Percentiles rank a stretch among this genome's conserved stretches.
phyloP scores from a whole-genome alignment of 768 basidiomycete species.

The Xanthoconium stramineum region DNA sequence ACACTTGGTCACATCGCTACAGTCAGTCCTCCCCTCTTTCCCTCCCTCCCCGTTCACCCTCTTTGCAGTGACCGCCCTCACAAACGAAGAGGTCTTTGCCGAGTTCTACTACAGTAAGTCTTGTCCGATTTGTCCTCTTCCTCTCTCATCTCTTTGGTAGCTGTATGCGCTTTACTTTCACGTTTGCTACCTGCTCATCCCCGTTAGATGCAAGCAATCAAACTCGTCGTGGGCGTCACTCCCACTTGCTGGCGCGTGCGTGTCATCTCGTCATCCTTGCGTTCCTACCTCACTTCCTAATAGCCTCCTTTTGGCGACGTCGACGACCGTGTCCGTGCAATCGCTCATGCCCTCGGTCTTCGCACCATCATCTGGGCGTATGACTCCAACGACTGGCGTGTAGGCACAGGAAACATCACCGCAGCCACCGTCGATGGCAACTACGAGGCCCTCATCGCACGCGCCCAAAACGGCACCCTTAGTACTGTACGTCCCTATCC shows the following conservation, averaged over 20 bases:
- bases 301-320: constrained; percentile 66
- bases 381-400: constrained; percentile 74
- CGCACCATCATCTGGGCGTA: constrained; percentile 72
- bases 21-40: constrained; percentile 34
- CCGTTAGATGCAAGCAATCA: constrained; percentile 47
- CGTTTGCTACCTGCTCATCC: background rate
- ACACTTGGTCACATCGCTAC: constrained; percentile 39
- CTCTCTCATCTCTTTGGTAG: constrained; percentile 14
- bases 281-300: background rate
- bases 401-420: constrained; percentile 44
- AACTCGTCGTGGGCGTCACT: constrained; percentile 52
- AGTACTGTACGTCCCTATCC: constrained; percentile 27
- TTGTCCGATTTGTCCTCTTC: background rate
- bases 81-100: constrained; percentile 67
- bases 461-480: constrained; percentile 43
- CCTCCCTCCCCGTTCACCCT: background rate
- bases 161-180: constrained; percentile 14
- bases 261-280: background rate
- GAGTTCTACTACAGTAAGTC: constrained; percentile 71
- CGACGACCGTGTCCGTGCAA: constrained; percentile 73
- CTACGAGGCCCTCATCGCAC: constrained; percentile 51
- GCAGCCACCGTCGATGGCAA: constrained; percentile 46
- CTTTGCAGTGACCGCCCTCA: constrained; percentile 50
- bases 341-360: constrained; percentile 64
- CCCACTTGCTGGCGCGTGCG: constrained; percentile 60